Evolutionary conservation across 768 basidiomycete species (phyloP), one percentile per base, ranked within the genome.

Genomic region (Pleurotus tuoliensis): DNA sequence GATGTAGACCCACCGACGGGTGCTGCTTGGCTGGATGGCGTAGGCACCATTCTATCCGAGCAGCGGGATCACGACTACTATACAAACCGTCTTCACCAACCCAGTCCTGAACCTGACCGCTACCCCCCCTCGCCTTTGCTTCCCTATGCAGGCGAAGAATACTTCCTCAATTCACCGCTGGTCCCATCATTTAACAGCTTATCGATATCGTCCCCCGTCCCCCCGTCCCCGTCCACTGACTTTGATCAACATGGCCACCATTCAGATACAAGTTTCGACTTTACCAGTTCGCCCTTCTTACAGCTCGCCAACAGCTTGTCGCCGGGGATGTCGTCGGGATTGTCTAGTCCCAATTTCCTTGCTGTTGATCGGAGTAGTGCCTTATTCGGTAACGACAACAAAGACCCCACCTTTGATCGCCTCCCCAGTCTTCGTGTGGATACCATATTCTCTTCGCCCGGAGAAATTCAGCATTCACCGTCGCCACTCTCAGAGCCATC

Each of bases 131-230:
- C 51, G 7, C 51, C 51, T 24, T 18, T 53, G n/a, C 51, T 40
- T 5, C 51, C 51, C 2, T 53, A 39, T 22, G 22, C 51, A 18
- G 22, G 18, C 15, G 51, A 53, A 37, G 51, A 53, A 6, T 53
- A 9, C 39, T 25, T 24, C 7, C 39, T 41, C 12, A 39, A 39
- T 24, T 53, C 51, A 38, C 51, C 51, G 2, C 24, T 53, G 18
- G 51, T 53, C 15, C 51, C 51, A 16, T 53, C 51, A 20, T 53
- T 53, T 11, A 41, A 53, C 51, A 53, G 39, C 39, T n/a, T 53
- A 38, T 39, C 51, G 16, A 39, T 53, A 24, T 53, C 51, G 5
- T 53, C 51, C 37, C 51, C 51, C 41, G 8, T 53, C 18, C 39
- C 25, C 24, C 51, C 51, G 7, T 39, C 51, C n/a, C 39, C 51